These are phyloP conservation scores for Phialemonium atrogriseum DNA, from an alignment of 2,329 filamentous ascomycete genomes.

Conservation along the genomic window DNA sequence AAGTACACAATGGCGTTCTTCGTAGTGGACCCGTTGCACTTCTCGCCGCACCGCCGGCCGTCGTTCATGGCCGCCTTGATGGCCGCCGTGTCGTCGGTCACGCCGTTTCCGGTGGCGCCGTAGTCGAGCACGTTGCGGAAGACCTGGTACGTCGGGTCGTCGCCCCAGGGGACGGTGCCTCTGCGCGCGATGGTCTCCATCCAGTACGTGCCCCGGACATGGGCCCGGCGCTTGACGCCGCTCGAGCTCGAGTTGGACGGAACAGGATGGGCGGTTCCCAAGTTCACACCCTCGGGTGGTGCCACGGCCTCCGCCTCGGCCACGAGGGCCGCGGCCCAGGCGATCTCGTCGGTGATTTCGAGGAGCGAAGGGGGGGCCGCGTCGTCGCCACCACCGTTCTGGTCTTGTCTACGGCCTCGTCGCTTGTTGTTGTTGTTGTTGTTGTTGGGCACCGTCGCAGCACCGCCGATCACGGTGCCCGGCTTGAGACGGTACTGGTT, in stretches of 20 bases:
- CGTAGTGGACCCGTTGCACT: slow-evolving; percentile 8
- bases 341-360: slow-evolving; percentile 15
- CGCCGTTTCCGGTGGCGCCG: slow-evolving; percentile 1
- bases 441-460: neutral
- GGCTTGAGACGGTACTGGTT: slow-evolving; percentile 10
- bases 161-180: slow-evolving; percentile 15
- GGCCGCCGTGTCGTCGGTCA: slow-evolving; percentile 2
- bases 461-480: slow-evolving; percentile 1
- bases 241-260: too few species aligned
- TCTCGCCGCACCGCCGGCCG: slow-evolving; percentile 8
- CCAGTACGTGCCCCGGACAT: slow-evolving; percentile 10
- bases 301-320: slow-evolving; percentile 12
- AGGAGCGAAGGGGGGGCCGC: too few species aligned
- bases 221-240: neutral
- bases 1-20: slow-evolving; percentile 12
- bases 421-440: neutral
- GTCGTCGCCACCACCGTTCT: too few species aligned
- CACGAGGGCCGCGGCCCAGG: slow-evolving; percentile 14
- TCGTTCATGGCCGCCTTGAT: slow-evolving; percentile 4
- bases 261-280: too few species aligned
- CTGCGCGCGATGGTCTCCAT: slow-evolving; percentile 12
- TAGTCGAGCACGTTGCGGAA: slow-evolving; percentile 3
- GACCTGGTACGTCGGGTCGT: slow-evolving; percentile 7
- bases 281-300: too few species aligned
- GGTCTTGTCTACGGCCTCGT: neutral